Base-by-base conservation (phyloP, 1,284 basidiomycete species). In the Melampsora larici-populina region DNA sequence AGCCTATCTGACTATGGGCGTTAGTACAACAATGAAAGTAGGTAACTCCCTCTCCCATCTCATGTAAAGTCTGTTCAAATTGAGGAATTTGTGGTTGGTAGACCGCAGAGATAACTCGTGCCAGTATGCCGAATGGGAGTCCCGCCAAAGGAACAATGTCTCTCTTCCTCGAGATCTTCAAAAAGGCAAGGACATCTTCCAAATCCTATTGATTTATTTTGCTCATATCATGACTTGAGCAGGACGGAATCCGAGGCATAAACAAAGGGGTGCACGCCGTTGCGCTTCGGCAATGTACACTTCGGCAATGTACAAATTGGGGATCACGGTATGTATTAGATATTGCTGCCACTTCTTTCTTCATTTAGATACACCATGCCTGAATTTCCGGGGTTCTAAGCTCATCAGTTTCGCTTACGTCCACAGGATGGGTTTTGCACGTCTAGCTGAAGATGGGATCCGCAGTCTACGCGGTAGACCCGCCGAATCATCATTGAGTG, bases 271-370 rank as follows among this genome's bases (percentile, higher is more conserved):
- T 77, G 8, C 74, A 77, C 49, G 74, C 74, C 15, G 74, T 77
- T 21, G 74, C 74, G 36, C n/a, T n/a, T n/a, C n/a, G n/a, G n/a
- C n/a, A n/a, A n/a, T n/a, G n/a, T n/a, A n/a, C n/a, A n/a, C 31
- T 77, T 21, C 65, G 74, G 29, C 74, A 77, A 69, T 77, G 74
- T 51, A 77, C 74, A 70, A 77, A 77, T 60, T 77, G 74, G 74
- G 74, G 74, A 31, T 77, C 74, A 49, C 65, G 74, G 74, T 70
- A 21, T 13, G 63, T 21, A 2, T 64, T 5, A 5, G 8, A 18
- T 4, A 24, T 33, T 63, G 24, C 18, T 55, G 51, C 51, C 4
- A 55, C 21, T 18, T 55, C 36, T 36, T 55, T 55, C 24, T 55
- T 13, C 51, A 13, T 55, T 18, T 6, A 55, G 24, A 55, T 21